phyloP scores from a whole-genome alignment of 768 basidiomycete genomes.

The Hygrocybe punicea region DNA sequence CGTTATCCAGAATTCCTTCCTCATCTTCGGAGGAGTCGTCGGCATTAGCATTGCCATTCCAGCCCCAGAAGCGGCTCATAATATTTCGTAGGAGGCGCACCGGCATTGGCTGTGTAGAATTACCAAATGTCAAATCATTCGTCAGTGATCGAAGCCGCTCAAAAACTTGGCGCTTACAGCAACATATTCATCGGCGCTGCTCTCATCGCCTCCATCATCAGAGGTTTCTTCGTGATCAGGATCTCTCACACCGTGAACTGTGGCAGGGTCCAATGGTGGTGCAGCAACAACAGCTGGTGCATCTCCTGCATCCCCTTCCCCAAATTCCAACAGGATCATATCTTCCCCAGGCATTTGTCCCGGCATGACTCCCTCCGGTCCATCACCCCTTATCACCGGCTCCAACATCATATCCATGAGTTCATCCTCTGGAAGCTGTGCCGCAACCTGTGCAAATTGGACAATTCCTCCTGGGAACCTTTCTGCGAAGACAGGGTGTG shows the following conservation, averaged over 20 bases:
- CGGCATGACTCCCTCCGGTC: conserved; percentile 44
- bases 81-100: conserved; percentile 56
- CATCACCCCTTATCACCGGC: conserved; percentile 35
- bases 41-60: conserved; percentile 11
- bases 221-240: conserved; percentile 42
- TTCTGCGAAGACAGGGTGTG: conserved; percentile 49
- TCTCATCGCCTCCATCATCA: conserved; percentile 45
- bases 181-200: conserved; percentile 35
- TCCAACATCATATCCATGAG: conserved; percentile 58
- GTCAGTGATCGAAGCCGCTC: neutral
- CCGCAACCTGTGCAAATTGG: conserved; percentile 57
- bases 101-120: conserved; percentile 49
- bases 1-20: neutral
- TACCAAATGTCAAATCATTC: neutral
- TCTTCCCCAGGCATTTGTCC: conserved; percentile 38
- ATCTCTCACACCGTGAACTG: neutral
- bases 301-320: conserved; percentile 32
- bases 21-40: conserved; percentile 1
- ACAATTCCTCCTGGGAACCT: conserved; percentile 65
- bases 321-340: conserved; percentile 2
- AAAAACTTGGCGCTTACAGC: conserved; percentile 32
- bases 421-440: conserved; percentile 53
- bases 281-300: too few relatives aligned
- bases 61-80: conserved; percentile 57
- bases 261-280: neutral